These are phyloP conservation scores for Bruguiera hainesii DNA, from an alignment of 441 rosid species.

Conservation along the genomic window DNA sequence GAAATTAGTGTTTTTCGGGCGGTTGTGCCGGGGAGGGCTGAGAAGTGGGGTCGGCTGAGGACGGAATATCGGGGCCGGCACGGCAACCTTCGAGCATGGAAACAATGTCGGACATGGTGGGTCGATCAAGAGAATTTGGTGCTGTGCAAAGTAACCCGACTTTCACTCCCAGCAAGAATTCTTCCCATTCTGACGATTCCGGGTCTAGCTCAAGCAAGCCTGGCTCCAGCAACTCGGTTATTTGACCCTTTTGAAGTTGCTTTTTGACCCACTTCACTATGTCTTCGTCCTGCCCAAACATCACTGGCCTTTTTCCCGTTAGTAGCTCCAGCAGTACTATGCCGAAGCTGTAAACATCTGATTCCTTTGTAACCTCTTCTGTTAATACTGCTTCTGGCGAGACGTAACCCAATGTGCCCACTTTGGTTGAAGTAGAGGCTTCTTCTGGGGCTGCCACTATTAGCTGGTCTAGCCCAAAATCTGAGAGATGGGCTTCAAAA, in stretches of 20 bases:
- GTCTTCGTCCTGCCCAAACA: conserved; percentile 93
- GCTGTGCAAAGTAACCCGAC: conserved; percentile 96
- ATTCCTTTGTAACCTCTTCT: conserved; percentile 67
- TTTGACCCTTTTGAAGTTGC: conserved; percentile 88
- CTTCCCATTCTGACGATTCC: conserved; percentile 99
- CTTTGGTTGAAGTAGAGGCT: conserved; percentile 62
- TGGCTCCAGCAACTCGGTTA: conserved; percentile 80
- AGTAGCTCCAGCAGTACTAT: conserved; percentile 82
- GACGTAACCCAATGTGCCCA: conserved; percentile 77
- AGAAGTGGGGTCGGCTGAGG: conserved; percentile 83
- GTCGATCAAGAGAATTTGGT: conserved; percentile 84
- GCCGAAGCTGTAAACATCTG: conserved; percentile 93
- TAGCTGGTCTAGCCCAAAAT: conserved; percentile 72
- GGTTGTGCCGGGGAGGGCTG: conserved; percentile 71
- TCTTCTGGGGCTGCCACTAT: conserved; percentile 52
- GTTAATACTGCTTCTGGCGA: conserved; percentile 72
- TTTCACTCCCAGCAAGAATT: conserved; percentile 88
- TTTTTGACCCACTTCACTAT: conserved; percentile 99
- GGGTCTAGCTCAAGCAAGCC: conserved; percentile 95
- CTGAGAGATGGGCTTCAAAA: conserved; percentile 71
- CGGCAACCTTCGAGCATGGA: conserved; percentile 99
- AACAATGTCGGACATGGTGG: conserved; percentile 83
- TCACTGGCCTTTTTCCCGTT: conserved; percentile 85
- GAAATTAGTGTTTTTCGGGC: conserved; percentile 6
- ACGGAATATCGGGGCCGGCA: conserved; percentile 80